Conservation (phyloP, 805 yeast species). For the Wickerhamia fluorescens region DNA sequence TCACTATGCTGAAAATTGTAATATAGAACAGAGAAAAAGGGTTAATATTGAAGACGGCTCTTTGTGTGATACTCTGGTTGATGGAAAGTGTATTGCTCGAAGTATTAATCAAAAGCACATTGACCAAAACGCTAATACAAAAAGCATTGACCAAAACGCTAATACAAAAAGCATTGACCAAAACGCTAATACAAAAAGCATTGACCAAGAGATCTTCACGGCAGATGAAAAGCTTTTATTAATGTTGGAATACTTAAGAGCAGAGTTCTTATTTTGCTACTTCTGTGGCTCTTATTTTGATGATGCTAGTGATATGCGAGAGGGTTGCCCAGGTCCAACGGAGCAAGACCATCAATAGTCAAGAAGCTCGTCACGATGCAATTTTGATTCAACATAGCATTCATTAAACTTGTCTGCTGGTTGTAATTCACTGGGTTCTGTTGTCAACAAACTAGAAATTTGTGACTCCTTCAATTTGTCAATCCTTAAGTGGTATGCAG, state of each 20-base stretch:
- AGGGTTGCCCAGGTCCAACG: conserved; percentile 43
- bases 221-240: conserved; percentile 20
- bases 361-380: conserved; percentile 2
- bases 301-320: conserved; percentile 28
- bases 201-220: too few relatives aligned
- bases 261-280: conserved; percentile 38
- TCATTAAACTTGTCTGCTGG: conserved; percentile 13
- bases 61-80: too few relatives aligned
- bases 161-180: conserved; percentile 20
- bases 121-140: too few relatives aligned
- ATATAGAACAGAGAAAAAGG: too few relatives aligned
- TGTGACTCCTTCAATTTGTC: background rate
- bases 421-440: conserved; percentile 1
- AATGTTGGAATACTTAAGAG: conserved; percentile 33
- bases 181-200: conserved; percentile 17
- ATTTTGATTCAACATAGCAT: conserved; percentile 9
- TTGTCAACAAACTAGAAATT: background rate
- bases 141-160: conserved; percentile 21
- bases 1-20: conserved; percentile 17
- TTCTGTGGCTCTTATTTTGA: conserved; percentile 42
- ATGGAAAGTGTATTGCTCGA: too few relatives aligned
- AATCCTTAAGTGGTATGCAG: background rate
- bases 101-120: too few relatives aligned
- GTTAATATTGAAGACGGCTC: too few relatives aligned
- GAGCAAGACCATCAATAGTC: conserved; percentile 35